Evolutionary conservation across 2,329 filamentous ascomycete species (phyloP), one percentile per base, ranked within the genome.

Genomic region (Scortechinia acanthostroma): DNA sequence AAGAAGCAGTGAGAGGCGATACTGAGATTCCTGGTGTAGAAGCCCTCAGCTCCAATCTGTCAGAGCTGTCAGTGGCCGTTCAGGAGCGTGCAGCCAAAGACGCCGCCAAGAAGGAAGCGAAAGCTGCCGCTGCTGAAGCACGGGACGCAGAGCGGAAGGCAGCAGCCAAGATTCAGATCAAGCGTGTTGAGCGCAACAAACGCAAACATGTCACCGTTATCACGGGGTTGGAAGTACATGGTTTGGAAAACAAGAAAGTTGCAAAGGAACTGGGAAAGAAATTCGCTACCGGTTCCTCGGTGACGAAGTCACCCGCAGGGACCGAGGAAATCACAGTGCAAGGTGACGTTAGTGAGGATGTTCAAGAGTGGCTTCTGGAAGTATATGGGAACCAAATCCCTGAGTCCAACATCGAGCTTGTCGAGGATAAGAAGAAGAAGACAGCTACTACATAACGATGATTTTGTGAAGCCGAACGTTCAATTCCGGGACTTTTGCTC

Each of bases 341-440:
- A 58, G 81, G 81, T 3, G 81, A 86, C 66, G 68, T 85, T 51
- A 81, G 78, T 52, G 80, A 83, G 54, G 81, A 86, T 59, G 71
- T 86, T 43, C 64, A 71, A 46, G 81, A 85, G 49, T 85, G 76
- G 68, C 56, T 86, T 52, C 55, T 71, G 50, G 79, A 84, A 53
- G 70, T 72, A 45, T 77, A 82, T 58, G 66, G 75, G 6, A 30
- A n/a, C 25, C 10, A 30, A 50, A 70, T 85, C 28, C 80, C 80
- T 0, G 79, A 83, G 61, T 77, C 80, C 46, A 85, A 86, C 58
- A 70, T 85, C 47, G 80, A 84, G 58, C 64, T 74, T 55, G 68
- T 84, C n/a, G 80, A 85, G 65, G 80, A 85, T 58, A 83, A 83
- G 70, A 83, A 82, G 71, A 82, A 81, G 72, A 83, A 84, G 25